Evolutionary conservation across 441 rosid species (phyloP).

Genomic region (Sinapis alba): DNA sequence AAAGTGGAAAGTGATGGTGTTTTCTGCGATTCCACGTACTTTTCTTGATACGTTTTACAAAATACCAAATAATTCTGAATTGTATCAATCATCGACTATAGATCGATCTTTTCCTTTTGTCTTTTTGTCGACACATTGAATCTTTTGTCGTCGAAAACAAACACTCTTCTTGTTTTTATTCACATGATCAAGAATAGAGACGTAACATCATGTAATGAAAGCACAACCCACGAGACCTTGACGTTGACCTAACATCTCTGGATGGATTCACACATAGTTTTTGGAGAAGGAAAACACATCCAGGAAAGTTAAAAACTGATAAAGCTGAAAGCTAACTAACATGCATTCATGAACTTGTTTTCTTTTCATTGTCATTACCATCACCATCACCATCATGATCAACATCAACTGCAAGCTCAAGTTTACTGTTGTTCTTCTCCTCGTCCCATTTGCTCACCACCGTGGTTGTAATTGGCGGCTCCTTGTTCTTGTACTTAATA

Average conservation of each 20-base stretch:
- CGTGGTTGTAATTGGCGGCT: conserved; percentile 20
- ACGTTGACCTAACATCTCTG: not conserved
- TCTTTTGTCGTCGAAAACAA: not conserved
- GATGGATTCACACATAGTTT: not conserved
- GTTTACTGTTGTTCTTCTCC: conserved; percentile 9
- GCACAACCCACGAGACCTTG: conserved; percentile 21
- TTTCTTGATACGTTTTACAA: not conserved
- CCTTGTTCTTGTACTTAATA: conserved; percentile 60
- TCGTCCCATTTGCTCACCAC: conserved; percentile 10
- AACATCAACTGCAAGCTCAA: conserved; percentile 23
- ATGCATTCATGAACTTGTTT: conserved; percentile 20
- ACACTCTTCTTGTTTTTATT: not conserved
- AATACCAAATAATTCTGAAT: conserved; percentile 1
- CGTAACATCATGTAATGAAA: conserved; percentile 20
- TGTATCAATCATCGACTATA: not conserved
- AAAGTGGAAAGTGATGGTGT: not conserved
- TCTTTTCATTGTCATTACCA: conserved; percentile 8
- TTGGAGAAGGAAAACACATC: not conserved
- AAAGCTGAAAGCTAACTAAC: conserved; percentile 4
- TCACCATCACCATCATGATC: not conserved
- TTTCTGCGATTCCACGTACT: not conserved
- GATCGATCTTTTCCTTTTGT: not conserved
- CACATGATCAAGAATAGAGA: conserved; percentile 19
- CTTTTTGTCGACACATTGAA: not conserved
- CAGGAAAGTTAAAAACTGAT: not conserved